Evolutionary conservation across 2,329 filamentous ascomycete species (phyloP), one percentile per base, ranked within the genome.

Genomic region (Chaetomiaceae sp.): DNA sequence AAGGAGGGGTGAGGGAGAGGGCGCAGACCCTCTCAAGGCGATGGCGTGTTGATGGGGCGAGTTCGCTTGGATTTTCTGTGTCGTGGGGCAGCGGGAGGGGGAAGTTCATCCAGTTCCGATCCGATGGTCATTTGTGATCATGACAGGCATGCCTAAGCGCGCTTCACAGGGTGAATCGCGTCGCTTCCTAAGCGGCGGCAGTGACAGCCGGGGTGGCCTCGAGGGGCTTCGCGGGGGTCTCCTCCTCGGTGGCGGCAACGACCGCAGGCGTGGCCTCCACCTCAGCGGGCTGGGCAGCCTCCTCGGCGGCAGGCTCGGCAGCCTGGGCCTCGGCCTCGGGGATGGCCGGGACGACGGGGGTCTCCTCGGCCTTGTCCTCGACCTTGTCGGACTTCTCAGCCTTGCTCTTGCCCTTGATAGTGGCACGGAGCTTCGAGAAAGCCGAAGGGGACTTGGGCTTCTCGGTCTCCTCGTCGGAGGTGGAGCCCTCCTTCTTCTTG

Each of bases 401-500:
- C 64, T 67, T 68, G 55, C 59, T 58, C 58, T 65, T 65, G 56
- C 65, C 62, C 64, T 74, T 75, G 68, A 78, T 76, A 54, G 74
- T 77, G 59, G 72, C 72, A 58, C 73, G 73, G 60, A 81, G 67
- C 74, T 79, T 79, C 51, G 76, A 80, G 73, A 81, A 81, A 58
- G 68, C 63, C 45, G 74, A 68, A 48, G 71, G 70, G 54, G 73
- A 74, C 68, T 73, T 71, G 51, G 63, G 58, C 71, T 77, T 77
- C 66, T 79, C 73, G 55, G 78, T 74, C 62, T 86, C 83, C 58
- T 80, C 74, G 54, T 83, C 83, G 1, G 75, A 76, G 29, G 69
- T 60, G 37, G 70, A 64, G 19, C 59, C 49, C 68, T 78, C 77
- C 66, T 85, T 83, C 76, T 91, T 91, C 78, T 88, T 85, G 60